Conservation (phyloP, 306 rosid genomes). For the Abrus pulchellus region DNA sequence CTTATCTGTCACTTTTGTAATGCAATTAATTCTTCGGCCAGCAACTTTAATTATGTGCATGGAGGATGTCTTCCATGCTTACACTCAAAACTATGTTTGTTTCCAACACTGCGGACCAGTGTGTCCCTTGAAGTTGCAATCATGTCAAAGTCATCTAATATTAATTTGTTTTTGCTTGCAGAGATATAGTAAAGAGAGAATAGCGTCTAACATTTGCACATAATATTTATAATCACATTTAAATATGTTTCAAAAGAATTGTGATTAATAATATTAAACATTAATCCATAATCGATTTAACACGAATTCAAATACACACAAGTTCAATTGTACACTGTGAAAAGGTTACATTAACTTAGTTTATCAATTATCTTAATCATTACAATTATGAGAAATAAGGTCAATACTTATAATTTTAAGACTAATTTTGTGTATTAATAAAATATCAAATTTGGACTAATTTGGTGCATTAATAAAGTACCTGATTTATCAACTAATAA, state of each 20-base stretch:
- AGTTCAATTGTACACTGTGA: background rate
- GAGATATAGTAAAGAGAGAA: background rate
- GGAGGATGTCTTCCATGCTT: slow-evolving; percentile 49
- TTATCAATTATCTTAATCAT: no score
- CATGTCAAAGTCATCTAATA: slow-evolving; percentile 21
- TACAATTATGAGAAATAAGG: no score
- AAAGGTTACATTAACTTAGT: background rate
- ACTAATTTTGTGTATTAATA: background rate
- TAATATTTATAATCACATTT: no score
- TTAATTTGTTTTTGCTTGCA: slow-evolving; percentile 29
- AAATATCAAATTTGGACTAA: background rate
- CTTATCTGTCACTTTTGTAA: slow-evolving; percentile 44
- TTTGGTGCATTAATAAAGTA: background rate
- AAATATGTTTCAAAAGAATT: no score
- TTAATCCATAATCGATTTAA: no score
- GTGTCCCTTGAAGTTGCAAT: slow-evolving; percentile 45
- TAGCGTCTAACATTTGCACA: slow-evolving; percentile 9
- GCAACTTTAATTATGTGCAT: slow-evolving; percentile 45
- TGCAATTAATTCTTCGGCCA: slow-evolving; percentile 19
- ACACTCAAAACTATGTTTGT: slow-evolving; percentile 49
- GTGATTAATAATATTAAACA: no score
- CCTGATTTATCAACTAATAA: background rate
- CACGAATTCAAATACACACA: no score
- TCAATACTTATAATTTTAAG: no score
- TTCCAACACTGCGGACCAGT: slow-evolving; percentile 57